Evolutionary conservation across 2,329 filamentous ascomycete genomes (phyloP).

Genomic region (Fusarium sp.): DNA sequence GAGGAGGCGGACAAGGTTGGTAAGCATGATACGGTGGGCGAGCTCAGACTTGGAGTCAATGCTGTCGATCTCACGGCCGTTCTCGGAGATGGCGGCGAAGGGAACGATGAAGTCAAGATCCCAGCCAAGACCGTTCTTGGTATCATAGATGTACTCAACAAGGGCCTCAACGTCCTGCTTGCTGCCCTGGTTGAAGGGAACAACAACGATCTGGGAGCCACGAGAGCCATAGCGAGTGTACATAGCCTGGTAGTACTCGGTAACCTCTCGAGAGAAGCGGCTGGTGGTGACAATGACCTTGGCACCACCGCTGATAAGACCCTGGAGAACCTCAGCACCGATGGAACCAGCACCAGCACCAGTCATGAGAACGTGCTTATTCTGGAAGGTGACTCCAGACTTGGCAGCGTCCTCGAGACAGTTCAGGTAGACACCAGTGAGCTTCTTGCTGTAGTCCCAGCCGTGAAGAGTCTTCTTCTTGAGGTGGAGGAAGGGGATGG

Average conservation of each 20-base stretch:
- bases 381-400: constrained; percentile 89
- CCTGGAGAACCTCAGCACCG: constrained; percentile 95
- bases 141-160: constrained; percentile 95
- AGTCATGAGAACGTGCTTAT: constrained; percentile 98
- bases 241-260: constrained; percentile 99
- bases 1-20: constrained; percentile 92
- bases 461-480: constrained; percentile 94
- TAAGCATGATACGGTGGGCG: constrained; percentile 98
- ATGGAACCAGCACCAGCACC: constrained; percentile 98
- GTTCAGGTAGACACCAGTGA: constrained; percentile 92
- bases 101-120: constrained; percentile 96
- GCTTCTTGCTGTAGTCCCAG: constrained; percentile 99
- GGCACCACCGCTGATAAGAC: constrained; percentile 94
- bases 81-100: constrained; percentile 97
- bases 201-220: constrained; percentile 96
- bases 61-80: constrained; percentile 94
- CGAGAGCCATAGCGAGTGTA: constrained; percentile 94
- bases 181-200: constrained; percentile 99
- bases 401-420: constrained; percentile 90
- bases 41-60: constrained; percentile 98
- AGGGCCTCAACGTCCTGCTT: constrained; percentile 97
- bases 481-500: constrained; percentile 96
- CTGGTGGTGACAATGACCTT: constrained; percentile 98
- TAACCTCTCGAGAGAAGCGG: constrained; percentile 95
- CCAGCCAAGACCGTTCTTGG: constrained; percentile 97